Evolutionary conservation across 179 eudicot species (phyloP), one percentile per base, ranked within the genome.

Genomic region (Carnegiea gigantea): DNA sequence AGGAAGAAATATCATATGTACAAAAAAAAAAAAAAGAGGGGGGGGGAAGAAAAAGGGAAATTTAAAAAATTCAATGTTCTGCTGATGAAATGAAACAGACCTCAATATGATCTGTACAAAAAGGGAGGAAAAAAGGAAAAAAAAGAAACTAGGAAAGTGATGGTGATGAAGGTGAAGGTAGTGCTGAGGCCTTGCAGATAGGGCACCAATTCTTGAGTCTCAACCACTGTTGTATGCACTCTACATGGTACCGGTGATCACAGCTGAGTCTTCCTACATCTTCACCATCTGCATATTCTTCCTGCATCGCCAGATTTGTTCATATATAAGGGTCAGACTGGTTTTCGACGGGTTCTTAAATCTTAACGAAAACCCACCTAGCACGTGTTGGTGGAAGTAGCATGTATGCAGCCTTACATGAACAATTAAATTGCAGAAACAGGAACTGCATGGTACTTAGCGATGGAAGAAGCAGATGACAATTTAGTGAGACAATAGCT

Each of bases 161-260:
- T 17, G 36, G 40, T 28, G 87, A 76, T 14, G 83, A 65, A 73
- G 89, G 83, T 14, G 83, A 59, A 70, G 89, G 83, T 17, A 87
- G 82, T 38, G 88, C 97, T 5, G 95, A 86, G 79, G 86, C 78
- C 88, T 95, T 95, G 95, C 99, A 95, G 79, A 95, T 86, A 9
- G 99, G 99, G 83, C 99, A 95, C 99, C 99, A 94, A 78, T 93
- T 95, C 92, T 95, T 95, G 70, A 89, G 83, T 81, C 88, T 88
- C 86, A 95, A 67, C 99, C 99, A 95, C 83, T 88, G 90, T 14
- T 88, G 53, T 75, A 94, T 82, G 75, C 99, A 95, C 18, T 54
- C 86, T 7, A 62, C 74, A 83, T 95, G 99, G 82, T 86, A 95
- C 20, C 82, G 83, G 73, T 93, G 98, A 36, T 90, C 87, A 64